phyloP scores from a whole-genome alignment of 108 stramenopile species.

The Seminavis robusta region DNA sequence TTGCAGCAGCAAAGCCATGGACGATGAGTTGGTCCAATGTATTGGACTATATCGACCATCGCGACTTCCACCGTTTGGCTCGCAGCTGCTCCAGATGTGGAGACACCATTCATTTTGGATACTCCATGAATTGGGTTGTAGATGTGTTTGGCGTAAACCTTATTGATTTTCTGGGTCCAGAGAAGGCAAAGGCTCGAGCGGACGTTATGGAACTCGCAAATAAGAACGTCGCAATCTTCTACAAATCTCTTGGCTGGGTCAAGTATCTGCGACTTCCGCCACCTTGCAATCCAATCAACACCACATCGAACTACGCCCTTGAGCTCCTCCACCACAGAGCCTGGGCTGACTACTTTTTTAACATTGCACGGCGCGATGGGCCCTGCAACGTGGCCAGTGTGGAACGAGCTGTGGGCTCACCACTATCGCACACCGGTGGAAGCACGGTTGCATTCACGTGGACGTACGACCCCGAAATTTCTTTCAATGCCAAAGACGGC shows the following conservation, averaged over 20 bases:
- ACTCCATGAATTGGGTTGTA: conserved; percentile 33
- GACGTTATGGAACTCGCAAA: conserved; percentile 7
- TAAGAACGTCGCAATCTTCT: not conserved
- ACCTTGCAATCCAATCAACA: conserved; percentile 28
- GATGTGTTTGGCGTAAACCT: conserved; percentile 10
- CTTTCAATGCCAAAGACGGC: too few relatives aligned
- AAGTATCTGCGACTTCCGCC: conserved; percentile 19
- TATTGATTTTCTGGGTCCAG: conserved; percentile 13
- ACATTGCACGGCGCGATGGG: too few relatives aligned
- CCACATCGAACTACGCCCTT: conserved; percentile 9
- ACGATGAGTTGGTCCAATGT: conserved; percentile 33
- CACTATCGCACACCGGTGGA: conserved; percentile 13
- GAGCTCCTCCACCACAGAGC: conserved; percentile 1
- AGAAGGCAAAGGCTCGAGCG: not conserved
- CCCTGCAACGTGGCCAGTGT: conserved; percentile 5
- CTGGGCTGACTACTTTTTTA: conserved; percentile 8
- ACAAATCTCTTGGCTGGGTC: conserved; percentile 12
- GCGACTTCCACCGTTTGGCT: conserved; percentile 16
- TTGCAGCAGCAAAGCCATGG: conserved; percentile 18
- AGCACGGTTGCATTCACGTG: conserved; percentile 21
- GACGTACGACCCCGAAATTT: conserved; percentile 23
- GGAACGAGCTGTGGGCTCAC: not conserved
- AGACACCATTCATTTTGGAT: conserved; percentile 20
- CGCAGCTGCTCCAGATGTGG: conserved; percentile 9
- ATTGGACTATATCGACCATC: conserved; percentile 19